Evolutionary conservation across 208 protist species (phyloP).

Genomic region (Crithidia acanthocephali): DNA sequence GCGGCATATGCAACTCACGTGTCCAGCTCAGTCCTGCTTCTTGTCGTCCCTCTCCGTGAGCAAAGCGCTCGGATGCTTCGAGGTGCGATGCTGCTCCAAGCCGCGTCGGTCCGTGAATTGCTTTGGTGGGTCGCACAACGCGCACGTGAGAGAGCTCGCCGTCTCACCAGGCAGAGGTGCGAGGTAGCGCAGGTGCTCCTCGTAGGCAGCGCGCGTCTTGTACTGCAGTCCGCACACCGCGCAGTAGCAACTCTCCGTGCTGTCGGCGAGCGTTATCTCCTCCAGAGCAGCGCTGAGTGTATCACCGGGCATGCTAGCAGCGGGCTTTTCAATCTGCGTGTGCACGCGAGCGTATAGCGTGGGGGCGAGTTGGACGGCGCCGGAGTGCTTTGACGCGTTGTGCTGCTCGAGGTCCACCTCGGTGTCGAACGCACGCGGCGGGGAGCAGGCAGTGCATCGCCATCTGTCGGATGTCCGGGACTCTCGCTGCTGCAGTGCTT

Average conservation of each 20-base stretch:
- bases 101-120: constrained; percentile 40
- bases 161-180: constrained; percentile 29
- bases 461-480: too few relatives aligned
- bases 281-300: constrained; percentile 1
- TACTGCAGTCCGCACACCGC: constrained; percentile 42
- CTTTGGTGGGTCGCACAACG: constrained; percentile 20
- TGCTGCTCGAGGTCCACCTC: constrained; percentile 37
- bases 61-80: constrained; percentile 20
- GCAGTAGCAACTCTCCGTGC: constrained; percentile 18
- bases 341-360: constrained; percentile 43
- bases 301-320: not conserved
- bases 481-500: not conserved
- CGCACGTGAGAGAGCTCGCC: constrained; percentile 20
- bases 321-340: constrained; percentile 19
- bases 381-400: constrained; percentile 24
- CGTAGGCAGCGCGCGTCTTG: constrained; percentile 24
- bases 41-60: too few relatives aligned
- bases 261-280: not conserved
- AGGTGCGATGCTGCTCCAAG: constrained; percentile 36
- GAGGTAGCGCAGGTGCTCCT: constrained; percentile 50
- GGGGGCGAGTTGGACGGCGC: constrained; percentile 19
- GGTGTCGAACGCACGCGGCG: constrained; percentile 31
- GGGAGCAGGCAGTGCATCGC: constrained; percentile 12
- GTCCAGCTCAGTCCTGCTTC: too few relatives aligned
- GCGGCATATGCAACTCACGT: too few relatives aligned